Evolutionary conservation across 495 filamentous ascomycete species (phyloP), one percentile per base, ranked within the genome.

Genomic region (Lepraria neglecta): DNA sequence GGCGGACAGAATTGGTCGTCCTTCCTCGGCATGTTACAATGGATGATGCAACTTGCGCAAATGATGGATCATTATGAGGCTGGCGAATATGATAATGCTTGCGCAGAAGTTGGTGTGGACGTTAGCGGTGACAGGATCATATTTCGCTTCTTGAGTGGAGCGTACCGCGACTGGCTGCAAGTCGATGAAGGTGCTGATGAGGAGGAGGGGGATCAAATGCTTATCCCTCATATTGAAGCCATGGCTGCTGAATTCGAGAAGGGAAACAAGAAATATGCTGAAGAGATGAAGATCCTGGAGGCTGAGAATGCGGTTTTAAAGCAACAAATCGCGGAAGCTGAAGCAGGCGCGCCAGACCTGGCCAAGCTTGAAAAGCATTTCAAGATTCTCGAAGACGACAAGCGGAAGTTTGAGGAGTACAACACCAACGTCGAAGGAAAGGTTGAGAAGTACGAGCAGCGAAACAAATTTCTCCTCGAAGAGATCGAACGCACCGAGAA

Each of bases 41-140:
- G 94, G 94, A 87, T 99, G 84, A 95, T 99, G 92, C 91, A 97
- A 72, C 76, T 97, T 51, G 89, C 91, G 14, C 82, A 87, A 57
- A 95, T 95, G 84, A 85, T 96, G 74, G 90, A 97, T 58, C 74
- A 85, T 11, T 97, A 87, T 69, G 73, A 80, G 3, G 63, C 73
- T 27, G 84, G 90, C 40, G 82, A 86, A 48, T 97, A 95, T 71
- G 91, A 97, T 63, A 87, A 95, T 48, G 91, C 91, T 0, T 95
- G 91, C 67, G 81, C 82, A 17, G 91, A 96, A 65, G 85, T 82
- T 51, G 95, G 94, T 24, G 82, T 92, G 12, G 94, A 97, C 72
- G 85, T 97, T 14, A 83, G 76, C 6, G 86, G 88, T 3, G 92
- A 97, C 70, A 84, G 90, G 50, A 95, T 99, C 67, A 91, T 95